Base-by-base conservation (phyloP, 2,329 filamentous ascomycete genomes). In the Ilyonectria destructans region DNA sequence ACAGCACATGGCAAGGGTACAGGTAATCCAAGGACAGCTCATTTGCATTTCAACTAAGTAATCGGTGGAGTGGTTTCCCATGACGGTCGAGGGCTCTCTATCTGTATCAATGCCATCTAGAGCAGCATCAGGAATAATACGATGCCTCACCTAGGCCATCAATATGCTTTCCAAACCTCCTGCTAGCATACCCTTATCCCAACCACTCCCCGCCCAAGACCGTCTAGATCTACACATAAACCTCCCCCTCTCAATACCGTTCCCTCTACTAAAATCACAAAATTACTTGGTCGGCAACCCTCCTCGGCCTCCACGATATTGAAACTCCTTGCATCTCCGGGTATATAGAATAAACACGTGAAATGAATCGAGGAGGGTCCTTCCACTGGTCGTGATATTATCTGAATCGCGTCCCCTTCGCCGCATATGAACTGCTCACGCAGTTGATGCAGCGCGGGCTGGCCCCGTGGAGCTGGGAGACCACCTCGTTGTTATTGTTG, bases 281-380 rank as follows among this genome's bases (percentile, higher is more conserved):
- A 60, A 72, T 72, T 73, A 73, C 59, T 57, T 48, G 62, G 62
- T 61, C 65, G 58, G 65, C 68, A 64, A 48, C 67, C 62, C 40
- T 60, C 66, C 67, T 40, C 70, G 31, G 62, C 70, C 62, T 72
- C 63, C 65, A 37, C 62, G 69, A 64, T 60, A 69, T 66, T 67
- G 60, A 69, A 68, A 62, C 67, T 68, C 51, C 65, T 49, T 73
- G 68, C 51, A 63, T 71, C 61, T 69, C 71, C 73, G 74, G 74
- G 74, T 76, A 76, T 76, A 76, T 75, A 73, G 68, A 72, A 70
- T 74, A 58, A 68, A 64, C 58, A 67, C 60, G 64, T 69, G 73
- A 76, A 74, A 72, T 69, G 65, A 76, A 74, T 49, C 65, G 66
- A 59, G 66, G 70, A 69, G 17, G 29, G 52, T 23, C 62, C 68